phyloP scores from a whole-genome alignment of 345 rosid species.

The Eucalyptus lansdowneana region DNA sequence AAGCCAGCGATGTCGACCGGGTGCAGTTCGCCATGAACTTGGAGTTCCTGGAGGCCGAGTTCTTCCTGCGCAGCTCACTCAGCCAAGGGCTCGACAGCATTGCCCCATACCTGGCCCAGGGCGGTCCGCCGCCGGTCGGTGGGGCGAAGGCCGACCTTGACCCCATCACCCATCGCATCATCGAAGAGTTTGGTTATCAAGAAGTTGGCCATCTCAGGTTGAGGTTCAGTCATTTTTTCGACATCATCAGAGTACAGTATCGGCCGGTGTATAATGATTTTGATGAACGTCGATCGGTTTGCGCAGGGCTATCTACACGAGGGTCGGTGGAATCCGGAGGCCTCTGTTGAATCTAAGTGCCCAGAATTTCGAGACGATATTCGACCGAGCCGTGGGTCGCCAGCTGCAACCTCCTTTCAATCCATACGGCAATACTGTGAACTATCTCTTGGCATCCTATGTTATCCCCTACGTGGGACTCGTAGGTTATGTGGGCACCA shows the following conservation, averaged over 20 bases:
- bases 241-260: too few species aligned
- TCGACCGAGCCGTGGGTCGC: constrained; percentile 39
- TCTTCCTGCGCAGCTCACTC: constrained; percentile 6
- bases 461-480: constrained; percentile 60
- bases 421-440: constrained; percentile 32
- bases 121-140: constrained; percentile 23
- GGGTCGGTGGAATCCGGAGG: constrained; percentile 44
- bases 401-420: constrained; percentile 43
- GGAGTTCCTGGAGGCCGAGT: constrained; percentile 23
- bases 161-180: constrained; percentile 7
- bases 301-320: constrained; percentile 39
- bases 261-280: neutral
- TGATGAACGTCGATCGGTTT: neutral
- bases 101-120: constrained; percentile 1
- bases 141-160: constrained; percentile 43
- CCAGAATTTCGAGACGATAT: constrained; percentile 18
- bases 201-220: constrained; percentile 74
- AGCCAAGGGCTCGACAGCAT: constrained; percentile 9
- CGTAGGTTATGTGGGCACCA: constrained; percentile 58
- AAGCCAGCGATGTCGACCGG: constrained; percentile 2
- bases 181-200: constrained; percentile 55
- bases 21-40: constrained; percentile 15
- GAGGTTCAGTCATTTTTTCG: neutral
- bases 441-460: constrained; percentile 48
- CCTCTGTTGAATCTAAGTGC: constrained; percentile 36